Evolutionary conservation across 2,329 filamentous ascomycete species (phyloP).

Genomic region (Sporothrix euskadiensis): DNA sequence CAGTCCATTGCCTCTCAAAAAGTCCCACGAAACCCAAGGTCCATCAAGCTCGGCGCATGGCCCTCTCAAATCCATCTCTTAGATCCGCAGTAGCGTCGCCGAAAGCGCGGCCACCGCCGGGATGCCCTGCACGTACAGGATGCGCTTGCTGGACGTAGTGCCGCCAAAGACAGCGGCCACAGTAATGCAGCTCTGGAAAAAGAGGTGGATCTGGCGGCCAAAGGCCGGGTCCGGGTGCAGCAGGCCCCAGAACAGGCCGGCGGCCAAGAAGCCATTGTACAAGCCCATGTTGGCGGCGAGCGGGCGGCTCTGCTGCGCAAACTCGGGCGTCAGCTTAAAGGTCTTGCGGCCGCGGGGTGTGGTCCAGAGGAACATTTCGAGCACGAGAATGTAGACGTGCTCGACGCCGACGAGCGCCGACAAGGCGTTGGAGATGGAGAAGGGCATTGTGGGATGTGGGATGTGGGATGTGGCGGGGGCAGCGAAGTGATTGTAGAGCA

Average conservation of each 20-base stretch:
- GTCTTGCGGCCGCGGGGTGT: conserved; percentile 48
- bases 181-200: conserved; percentile 50
- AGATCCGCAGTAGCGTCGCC: conserved; percentile 35
- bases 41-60: neutral
- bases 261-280: conserved; percentile 56
- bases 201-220: conserved; percentile 47
- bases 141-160: conserved; percentile 44
- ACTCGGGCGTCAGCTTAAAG: conserved; percentile 48
- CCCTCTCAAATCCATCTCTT: neutral
- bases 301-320: conserved; percentile 47
- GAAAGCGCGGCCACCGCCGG: conserved; percentile 40
- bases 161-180: conserved; percentile 51
- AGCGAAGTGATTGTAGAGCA: neutral
- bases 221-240: conserved; percentile 48
- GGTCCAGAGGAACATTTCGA: conserved; percentile 55
- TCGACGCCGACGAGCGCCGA: conserved; percentile 45
- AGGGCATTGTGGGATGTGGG: conserved; percentile 28
- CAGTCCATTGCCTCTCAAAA: neutral
- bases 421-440: conserved; percentile 32
- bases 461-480: neutral
- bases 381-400: conserved; percentile 52
- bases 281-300: conserved; percentile 55
- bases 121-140: conserved; percentile 48
- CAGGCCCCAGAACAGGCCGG: conserved; percentile 51
- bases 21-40: neutral